phyloP scores from a whole-genome alignment of 225 moss, liverwort and hornwort species.

The Rhytidiadelphus loreus region DNA sequence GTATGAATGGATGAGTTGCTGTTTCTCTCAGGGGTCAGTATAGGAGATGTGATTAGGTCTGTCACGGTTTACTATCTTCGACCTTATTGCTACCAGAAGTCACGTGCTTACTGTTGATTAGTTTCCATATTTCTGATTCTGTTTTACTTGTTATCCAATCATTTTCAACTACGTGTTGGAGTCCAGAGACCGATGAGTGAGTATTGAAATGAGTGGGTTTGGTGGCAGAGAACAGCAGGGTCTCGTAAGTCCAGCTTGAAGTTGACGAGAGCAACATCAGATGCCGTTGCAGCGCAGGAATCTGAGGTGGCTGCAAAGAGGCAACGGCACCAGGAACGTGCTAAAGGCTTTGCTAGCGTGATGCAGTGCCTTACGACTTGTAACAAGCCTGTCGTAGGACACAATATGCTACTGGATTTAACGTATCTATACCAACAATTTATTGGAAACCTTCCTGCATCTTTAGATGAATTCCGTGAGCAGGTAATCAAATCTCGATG shows the following conservation, averaged over 20 bases:
- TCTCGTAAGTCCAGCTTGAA: slow-evolving; percentile 45
- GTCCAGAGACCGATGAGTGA: neutral
- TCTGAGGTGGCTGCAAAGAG: slow-evolving; percentile 48
- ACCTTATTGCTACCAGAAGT: neutral
- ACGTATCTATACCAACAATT: slow-evolving; percentile 48
- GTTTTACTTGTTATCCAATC: neutral
- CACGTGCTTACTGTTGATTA: neutral
- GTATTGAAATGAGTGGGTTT: slow-evolving; percentile 12
- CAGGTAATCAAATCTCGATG: slow-evolving; percentile 21
- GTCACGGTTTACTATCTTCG: neutral
- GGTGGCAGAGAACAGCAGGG: slow-evolving; percentile 19
- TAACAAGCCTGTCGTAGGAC: slow-evolving; percentile 51
- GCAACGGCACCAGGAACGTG: slow-evolving; percentile 31
- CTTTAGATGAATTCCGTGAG: slow-evolving; percentile 38
- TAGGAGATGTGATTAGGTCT: neutral
- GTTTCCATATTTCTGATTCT: neutral
- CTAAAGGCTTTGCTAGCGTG: slow-evolving; percentile 45
- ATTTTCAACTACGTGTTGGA: neutral
- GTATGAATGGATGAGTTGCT: neutral
- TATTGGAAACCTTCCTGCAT: slow-evolving; percentile 40
- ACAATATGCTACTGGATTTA: slow-evolving; percentile 48
- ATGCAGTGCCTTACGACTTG: slow-evolving; percentile 38
- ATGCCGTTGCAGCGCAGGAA: slow-evolving; percentile 37
- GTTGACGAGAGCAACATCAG: slow-evolving; percentile 48
- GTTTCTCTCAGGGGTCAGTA: neutral